Evolutionary conservation across 306 rosid genomes (phyloP), one percentile per base, ranked within the genome.

Genomic region (Styphnolobium japonicum): DNA sequence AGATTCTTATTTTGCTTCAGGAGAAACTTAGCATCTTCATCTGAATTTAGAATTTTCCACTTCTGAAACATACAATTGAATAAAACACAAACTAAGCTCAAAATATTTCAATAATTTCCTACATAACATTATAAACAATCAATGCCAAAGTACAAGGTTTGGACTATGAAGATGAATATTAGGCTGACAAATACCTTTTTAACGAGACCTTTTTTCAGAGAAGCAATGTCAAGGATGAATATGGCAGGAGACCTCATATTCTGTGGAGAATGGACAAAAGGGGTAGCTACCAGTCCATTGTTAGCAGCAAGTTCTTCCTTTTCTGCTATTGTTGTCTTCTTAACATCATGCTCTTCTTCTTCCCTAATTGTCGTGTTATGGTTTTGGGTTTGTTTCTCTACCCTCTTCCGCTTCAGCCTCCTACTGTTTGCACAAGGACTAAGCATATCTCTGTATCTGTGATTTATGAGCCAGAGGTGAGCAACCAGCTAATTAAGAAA

Each of bases 31-130:
- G 79, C 70, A 34, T 86, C 80, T 7, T 82, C 72, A 2, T 57
- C 19, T n/a, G 73, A 86, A 39, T 65, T 65, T 11, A 79, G 67
- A 80, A 82, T 80, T 80, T 79, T 80, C 68, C 68, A 72, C 16
- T 64, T 55, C 84, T 63, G 10, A 71, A 78, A 16, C 43, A 53
- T 8, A 53, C 27, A 66, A 5, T n/a, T n/a, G n/a, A 53, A 10
- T n/a, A 78, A 40, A 29, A 33, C 39, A 33, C 34, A 60, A 79
- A 31, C 10, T 18, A 4, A 25, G 11, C 0, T 5, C 6, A 60
- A 16, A 6, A n/a, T n/a, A n/a, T n/a, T n/a, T n/a, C n/a, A 3
- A 10, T 2, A 7, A 4, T 1, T 6, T 1, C 1, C 3, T 4
- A 16, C 14, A 11, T 12, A 39, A n/a, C 52, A 8, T 8, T 18